Conservation (phyloP, 441 rosid species). For the Gossypium schwendimanii region DNA sequence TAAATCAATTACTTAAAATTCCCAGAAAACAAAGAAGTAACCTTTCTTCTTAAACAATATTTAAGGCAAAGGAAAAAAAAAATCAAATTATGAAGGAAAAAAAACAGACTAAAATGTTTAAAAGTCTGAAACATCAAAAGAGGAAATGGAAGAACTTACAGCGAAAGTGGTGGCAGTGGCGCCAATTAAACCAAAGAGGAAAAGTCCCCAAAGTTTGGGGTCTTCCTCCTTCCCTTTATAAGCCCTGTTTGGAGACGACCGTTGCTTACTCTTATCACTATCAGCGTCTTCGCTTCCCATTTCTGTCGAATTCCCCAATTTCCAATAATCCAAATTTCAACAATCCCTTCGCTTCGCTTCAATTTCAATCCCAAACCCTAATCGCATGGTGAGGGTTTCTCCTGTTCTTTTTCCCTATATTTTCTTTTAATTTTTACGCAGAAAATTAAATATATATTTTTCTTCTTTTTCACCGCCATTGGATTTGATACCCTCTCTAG, state of each 20-base stretch:
- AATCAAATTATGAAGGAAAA: background rate
- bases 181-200: constrained; percentile 63
- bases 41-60: background rate
- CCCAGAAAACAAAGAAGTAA: background rate
- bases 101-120: background rate
- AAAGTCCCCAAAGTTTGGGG: constrained; percentile 59
- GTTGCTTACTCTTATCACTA: constrained; percentile 25
- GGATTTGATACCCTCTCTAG: background rate
- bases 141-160: constrained; percentile 30
- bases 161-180: constrained; percentile 81
- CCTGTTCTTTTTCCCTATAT: background rate
- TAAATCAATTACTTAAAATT: background rate
- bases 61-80: background rate
- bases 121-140: background rate
- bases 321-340: constrained; percentile 6
- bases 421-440: background rate
- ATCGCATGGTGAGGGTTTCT: constrained; percentile 12
- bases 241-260: constrained; percentile 26
- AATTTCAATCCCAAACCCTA: constrained; percentile 5
- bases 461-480: background rate
- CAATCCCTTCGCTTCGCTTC: background rate
- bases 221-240: constrained; percentile 27
- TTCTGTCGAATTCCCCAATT: background rate
- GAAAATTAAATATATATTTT: background rate
- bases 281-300: constrained; percentile 34